phyloP scores from a whole-genome alignment of 2,329 filamentous ascomycete species.

The Xylariaceae sp. region DNA sequence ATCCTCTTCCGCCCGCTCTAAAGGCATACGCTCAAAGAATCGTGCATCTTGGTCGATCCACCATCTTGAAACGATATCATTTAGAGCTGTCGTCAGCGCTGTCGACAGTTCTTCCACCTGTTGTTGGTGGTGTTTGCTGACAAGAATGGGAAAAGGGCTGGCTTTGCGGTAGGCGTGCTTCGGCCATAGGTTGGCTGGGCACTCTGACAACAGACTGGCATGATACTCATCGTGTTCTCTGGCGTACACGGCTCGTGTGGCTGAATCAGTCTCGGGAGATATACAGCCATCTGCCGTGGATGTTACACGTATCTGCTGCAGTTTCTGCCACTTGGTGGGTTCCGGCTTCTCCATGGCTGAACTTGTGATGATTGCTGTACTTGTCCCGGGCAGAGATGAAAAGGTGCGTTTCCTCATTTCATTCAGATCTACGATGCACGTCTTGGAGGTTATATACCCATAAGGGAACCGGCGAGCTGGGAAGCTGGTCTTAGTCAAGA shows the following conservation, averaged over 20 bases:
- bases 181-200: slow-evolving; percentile 28
- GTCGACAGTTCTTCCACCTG: slow-evolving; percentile 31
- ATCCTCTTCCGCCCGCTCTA: slow-evolving; percentile 30
- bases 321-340: not conserved
- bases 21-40: slow-evolving; percentile 34
- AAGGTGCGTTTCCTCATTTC: not conserved
- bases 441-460: too few relatives aligned
- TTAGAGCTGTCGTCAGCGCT: slow-evolving; percentile 31
- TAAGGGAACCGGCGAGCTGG: too few relatives aligned
- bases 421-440: not conserved
- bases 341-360: not conserved
- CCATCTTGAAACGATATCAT: slow-evolving; percentile 37
- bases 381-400: not conserved
- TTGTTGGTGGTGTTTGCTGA: slow-evolving; percentile 29
- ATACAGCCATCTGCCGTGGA: not conserved
- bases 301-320: slow-evolving; percentile 8
- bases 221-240: slow-evolving; percentile 4
- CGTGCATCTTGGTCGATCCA: slow-evolving; percentile 32
- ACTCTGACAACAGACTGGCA: slow-evolving; percentile 5
- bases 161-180: slow-evolving; percentile 25
- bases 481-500: too few relatives aligned
- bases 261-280: not conserved
- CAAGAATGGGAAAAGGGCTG: slow-evolving; percentile 35
- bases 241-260: not conserved
- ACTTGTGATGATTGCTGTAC: not conserved